Evolutionary conservation across 352 stramenopile genomes (phyloP), one percentile per base, ranked within the genome.

Genomic region (Globisporangium camurandrum): DNA sequence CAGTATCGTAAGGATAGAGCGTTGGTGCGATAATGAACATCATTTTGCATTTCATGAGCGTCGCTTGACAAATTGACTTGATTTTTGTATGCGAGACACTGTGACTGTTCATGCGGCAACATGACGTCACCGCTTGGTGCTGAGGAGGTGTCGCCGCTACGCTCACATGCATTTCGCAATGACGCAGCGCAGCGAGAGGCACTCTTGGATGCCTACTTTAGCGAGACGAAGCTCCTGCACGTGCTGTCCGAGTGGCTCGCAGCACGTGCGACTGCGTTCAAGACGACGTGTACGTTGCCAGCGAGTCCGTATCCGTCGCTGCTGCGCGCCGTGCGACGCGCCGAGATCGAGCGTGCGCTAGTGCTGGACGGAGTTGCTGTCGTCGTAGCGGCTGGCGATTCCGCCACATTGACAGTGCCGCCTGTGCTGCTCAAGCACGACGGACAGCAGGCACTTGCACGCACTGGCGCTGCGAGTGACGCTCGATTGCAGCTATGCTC

Each of bases 201-300:
- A 38, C 55, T 77, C 39, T 48, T 84, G 11, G 57, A 75, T 22
- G 61, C 62, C 45, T 79, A 77, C 49, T 77, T 79, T 17, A 49
- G 54, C 14, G 55, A 52, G 16, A 78, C 69, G 5, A 59, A 62
- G 42, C 28, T 81, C 23, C 56, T 81, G 12, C 42, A 62, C 2
- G 67, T 79, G 40, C 28, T 79, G 19, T 48, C 68, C 17, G 28
- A 39, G 30, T 75, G 64, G 31, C 51, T 76, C 36, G 37, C 41
- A 2, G 49, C 48, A 17, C 47, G 78, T 30, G 62, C 61, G 28
- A 45, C 51, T 9, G 44, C 28, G 12, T 80, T 65, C 43, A 63
- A 64, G 33, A 47, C 39, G 10, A 27, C 51, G n/a, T 37, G 64
- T 19, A 46, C 60, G 27, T 54, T 84, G 42, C 65, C 67, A 12